Percentiles rank a stretch among this genome's conserved stretches.
These are phyloP conservation scores for Endocladia muricata DNA, from an alignment of 31 red algal genomes.

Conservation along the genomic window DNA sequence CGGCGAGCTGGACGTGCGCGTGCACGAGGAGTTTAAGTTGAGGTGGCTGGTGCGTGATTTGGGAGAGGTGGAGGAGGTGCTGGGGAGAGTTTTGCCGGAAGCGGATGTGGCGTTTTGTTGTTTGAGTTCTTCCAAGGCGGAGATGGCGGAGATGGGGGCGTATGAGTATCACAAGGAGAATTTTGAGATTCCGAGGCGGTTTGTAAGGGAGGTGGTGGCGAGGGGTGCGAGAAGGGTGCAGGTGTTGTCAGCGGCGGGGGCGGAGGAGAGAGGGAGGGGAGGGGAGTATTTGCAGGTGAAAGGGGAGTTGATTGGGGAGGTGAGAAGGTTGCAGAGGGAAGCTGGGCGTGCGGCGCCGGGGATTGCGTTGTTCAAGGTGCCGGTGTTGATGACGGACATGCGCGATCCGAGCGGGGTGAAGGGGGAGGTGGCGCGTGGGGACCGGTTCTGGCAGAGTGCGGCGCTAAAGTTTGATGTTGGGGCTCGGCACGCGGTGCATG, in stretches of 20 bases:
- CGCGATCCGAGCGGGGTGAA: conserved; percentile 3
- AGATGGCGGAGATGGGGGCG: conserved; percentile 9
- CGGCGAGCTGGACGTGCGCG: conserved; percentile 7
- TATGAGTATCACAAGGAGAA: conserved; percentile 34
- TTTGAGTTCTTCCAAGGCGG: conserved; percentile 7
- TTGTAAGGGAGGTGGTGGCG: not conserved
- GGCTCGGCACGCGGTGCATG: conserved; percentile 36
- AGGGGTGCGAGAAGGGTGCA: not conserved
- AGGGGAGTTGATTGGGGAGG: not conserved
- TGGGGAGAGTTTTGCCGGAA: conserved; percentile 2
- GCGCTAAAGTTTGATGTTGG: conserved; percentile 38
- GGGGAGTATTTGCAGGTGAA: conserved; percentile 7
- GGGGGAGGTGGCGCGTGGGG: conserved; percentile 2
- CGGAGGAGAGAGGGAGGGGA: not conserved
- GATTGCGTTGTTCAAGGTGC: conserved; percentile 27
- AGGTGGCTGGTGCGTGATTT: too few relatives aligned
- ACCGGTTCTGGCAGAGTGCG: conserved; percentile 21
- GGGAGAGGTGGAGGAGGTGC: conserved; percentile 15
- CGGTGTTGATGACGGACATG: conserved; percentile 30
- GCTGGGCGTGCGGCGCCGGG: not conserved
- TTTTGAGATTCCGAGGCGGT: conserved; percentile 33
- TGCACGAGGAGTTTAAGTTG: conserved; percentile 24
- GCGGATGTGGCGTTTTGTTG: conserved; percentile 31
- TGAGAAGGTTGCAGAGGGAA: conserved; percentile 1
- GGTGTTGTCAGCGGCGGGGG: not conserved